Conservation (phyloP, 805 yeast genomes). For the Saturnispora besseyi region DNA sequence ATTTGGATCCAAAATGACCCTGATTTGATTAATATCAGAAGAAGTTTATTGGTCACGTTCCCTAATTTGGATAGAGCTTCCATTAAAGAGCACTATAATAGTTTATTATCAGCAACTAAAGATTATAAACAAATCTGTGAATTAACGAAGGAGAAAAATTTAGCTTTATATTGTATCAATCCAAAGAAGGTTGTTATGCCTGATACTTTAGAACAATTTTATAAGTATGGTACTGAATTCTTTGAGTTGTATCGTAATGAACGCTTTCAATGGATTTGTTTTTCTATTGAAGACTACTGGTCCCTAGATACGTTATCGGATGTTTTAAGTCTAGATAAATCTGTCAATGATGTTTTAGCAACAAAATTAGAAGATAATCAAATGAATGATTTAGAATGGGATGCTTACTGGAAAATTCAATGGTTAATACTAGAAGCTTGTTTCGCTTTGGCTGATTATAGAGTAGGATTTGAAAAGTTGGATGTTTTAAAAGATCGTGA, state of each 20-base stretch:
- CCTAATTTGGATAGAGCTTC: neutral
- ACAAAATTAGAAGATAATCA: slow-evolving; percentile 14
- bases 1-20: neutral
- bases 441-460: slow-evolving; percentile 21
- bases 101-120: neutral
- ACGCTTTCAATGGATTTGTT: slow-evolving; percentile 2
- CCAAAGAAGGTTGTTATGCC: slow-evolving; percentile 1
- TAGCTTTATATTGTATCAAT: slow-evolving; percentile 4
- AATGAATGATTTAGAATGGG: slow-evolving; percentile 9
- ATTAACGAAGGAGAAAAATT: neutral
- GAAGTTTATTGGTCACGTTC: neutral
- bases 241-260: slow-evolving; percentile 1
- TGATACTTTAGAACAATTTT: slow-evolving; percentile 4
- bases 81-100: neutral
- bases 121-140: neutral
- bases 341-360: neutral
- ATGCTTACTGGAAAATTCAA: slow-evolving; percentile 23
- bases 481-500: neutral
- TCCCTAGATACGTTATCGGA: neutral
- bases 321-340: neutral
- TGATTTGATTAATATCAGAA: neutral
- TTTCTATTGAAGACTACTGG: neutral
- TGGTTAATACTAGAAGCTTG: slow-evolving; percentile 22
- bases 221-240: neutral
- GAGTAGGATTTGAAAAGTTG: slow-evolving; percentile 18